phyloP scores from a whole-genome alignment of 805 yeast species.

The Candida corydali region DNA sequence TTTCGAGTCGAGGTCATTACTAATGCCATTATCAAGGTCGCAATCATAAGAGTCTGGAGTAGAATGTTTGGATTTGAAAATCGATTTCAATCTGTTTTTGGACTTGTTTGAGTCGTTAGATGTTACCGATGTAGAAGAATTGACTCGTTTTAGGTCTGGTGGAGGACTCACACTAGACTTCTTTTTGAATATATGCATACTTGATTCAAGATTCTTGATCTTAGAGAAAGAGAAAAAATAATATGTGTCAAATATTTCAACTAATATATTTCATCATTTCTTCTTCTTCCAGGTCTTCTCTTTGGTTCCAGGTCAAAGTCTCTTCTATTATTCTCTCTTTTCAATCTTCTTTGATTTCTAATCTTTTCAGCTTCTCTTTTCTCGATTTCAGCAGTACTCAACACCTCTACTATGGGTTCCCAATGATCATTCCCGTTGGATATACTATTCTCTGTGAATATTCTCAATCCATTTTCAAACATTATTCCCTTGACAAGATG shows the following conservation, averaged over 20 bases:
- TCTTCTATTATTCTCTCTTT: constrained; percentile 81
- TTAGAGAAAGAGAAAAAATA: not conserved
- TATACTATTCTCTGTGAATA: constrained; percentile 57
- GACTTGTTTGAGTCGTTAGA: constrained; percentile 9
- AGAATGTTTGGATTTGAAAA: constrained; percentile 4
- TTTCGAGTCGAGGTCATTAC: not conserved
- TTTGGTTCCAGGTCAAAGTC: constrained; percentile 39
- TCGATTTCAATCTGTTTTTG: constrained; percentile 6
- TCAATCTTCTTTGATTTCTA: constrained; percentile 83
- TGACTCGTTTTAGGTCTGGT: constrained; percentile 5
- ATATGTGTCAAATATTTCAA: constrained; percentile 20
- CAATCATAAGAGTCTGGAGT: not conserved
- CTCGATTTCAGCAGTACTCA: constrained; percentile 91
- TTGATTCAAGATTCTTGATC: not conserved
- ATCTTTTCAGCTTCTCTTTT: constrained; percentile 93
- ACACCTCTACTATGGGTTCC: constrained; percentile 82
- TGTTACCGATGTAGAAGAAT: constrained; percentile 8
- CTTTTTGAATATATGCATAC: constrained; percentile 11
- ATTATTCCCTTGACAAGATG: constrained; percentile 40
- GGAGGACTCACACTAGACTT: constrained; percentile 2
- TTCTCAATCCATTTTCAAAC: constrained; percentile 41
- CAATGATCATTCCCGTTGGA: constrained; percentile 78
- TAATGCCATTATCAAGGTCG: not conserved
- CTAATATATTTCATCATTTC: constrained; percentile 36
- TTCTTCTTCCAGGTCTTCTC: constrained; percentile 40